Evolutionary conservation across 2,329 filamentous ascomycete genomes (phyloP).

Genomic region (Scleromitrula shiraiana): DNA sequence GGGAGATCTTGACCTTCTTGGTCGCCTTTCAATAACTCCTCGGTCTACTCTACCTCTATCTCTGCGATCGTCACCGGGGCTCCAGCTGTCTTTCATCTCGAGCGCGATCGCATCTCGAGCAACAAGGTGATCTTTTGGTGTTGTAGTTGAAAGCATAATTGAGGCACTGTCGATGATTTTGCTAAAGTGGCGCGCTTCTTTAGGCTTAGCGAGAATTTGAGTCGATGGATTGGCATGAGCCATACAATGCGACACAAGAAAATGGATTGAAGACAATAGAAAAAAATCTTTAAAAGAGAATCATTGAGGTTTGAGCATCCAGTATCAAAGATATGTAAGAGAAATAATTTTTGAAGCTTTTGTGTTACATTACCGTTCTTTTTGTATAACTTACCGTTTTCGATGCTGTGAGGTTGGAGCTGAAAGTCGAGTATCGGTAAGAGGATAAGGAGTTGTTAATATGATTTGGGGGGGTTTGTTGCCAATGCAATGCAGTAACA

Average conservation of each 20-base stretch:
- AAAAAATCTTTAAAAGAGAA: neutral
- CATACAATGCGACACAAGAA: constrained; percentile 9
- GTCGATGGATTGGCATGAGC: constrained; percentile 11
- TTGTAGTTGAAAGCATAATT: constrained; percentile 8
- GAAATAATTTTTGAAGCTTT: constrained; percentile 1
- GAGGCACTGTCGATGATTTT: constrained; percentile 10
- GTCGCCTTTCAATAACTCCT: constrained; percentile 27
- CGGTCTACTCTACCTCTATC: constrained; percentile 35
- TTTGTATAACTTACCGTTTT: constrained; percentile 9
- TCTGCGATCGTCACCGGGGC: constrained; percentile 35
- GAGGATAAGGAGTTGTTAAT: neutral
- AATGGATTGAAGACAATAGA: neutral
- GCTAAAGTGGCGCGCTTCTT: constrained; percentile 12
- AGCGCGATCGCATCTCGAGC: constrained; percentile 29
- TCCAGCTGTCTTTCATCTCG: constrained; percentile 37
- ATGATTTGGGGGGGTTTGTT: neutral
- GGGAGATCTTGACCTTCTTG: constrained; percentile 32
- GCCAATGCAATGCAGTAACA: too few relatives aligned
- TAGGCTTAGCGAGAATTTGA: constrained; percentile 11
- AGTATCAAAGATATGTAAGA: neutral
- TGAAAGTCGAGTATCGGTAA: neutral
- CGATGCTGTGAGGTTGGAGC: neutral
- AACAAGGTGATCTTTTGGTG: constrained; percentile 7
- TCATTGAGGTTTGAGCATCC: neutral
- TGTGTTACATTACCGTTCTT: constrained; percentile 9